Evolutionary conservation across 495 filamentous ascomycete genomes (phyloP), one percentile per base, ranked within the genome.

Genomic region (Penicillium coffeae): DNA sequence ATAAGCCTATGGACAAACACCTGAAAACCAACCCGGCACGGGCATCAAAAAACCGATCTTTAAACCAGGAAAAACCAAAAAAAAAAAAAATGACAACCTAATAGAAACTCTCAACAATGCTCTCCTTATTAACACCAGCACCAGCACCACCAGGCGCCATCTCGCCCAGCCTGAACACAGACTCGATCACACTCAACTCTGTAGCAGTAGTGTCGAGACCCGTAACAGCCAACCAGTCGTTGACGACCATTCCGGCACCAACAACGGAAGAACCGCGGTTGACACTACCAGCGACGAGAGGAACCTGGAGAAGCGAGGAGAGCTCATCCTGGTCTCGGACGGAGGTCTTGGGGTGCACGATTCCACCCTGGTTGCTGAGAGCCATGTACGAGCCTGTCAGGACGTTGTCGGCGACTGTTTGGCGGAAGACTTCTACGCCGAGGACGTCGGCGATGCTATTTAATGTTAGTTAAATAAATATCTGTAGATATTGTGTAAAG

Each of bases 251-350:
- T 19, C 93, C 93, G 9, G 93, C 93, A 19, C 93, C 93, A 22
- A 98, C 89, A n/a, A 97, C 90, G 35, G 88, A 81, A 51, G 82
- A 87, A 27, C 93, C 94, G 47, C 93, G 81, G 70, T 98, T 98
- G 16, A 98, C 85, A 59, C 81, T 87, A 22, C 93, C 93, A 0
- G 93, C 93, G 2, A 98, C 93, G 2, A 98, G 81, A 8, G 93
- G 93, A 40, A 98, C 91, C 71, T 97, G 93, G 53, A 98, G 79
- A 62, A 98, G 73, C 55, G 85, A 89, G 52, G 85, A 90, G 52
- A 98, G 85, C 75, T 98, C 93, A 66, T 97, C 93, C 72, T 98
- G 93, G 68, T 98, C 93, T 65, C 94, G 88, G 66, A 97, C 90
- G 45, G 79, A 85, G 33, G 93, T 98, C 74, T 95, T 96, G 48